These are phyloP conservation scores for Letharia lupina DNA, from an alignment of 495 filamentous ascomycete genomes.

Conservation along the genomic window DNA sequence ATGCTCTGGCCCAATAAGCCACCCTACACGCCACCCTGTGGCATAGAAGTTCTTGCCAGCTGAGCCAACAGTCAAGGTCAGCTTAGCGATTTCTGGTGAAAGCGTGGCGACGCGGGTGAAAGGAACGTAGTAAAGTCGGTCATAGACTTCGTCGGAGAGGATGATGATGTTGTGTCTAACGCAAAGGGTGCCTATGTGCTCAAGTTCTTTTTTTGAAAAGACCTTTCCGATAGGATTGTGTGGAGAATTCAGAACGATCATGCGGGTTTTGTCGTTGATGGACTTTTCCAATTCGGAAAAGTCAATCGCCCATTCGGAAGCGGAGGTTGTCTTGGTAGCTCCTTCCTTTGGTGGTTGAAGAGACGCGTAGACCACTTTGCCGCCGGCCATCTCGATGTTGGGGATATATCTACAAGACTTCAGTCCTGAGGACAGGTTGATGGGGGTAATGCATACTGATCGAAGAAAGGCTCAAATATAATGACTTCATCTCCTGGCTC, in stretches of 20 bases:
- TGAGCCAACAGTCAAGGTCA: slow-evolving; percentile 88
- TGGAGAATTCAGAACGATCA: slow-evolving; percentile 84
- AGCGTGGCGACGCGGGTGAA: slow-evolving; percentile 89
- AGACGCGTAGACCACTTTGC: slow-evolving; percentile 86
- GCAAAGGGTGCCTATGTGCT: slow-evolving; percentile 79
- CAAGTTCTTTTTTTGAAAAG: slow-evolving; percentile 74
- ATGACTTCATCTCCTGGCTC: slow-evolving; percentile 94
- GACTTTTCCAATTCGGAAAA: slow-evolving; percentile 72
- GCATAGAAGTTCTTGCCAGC: slow-evolving; percentile 98
- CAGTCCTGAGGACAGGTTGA: neutral
- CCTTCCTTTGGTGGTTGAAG: slow-evolving; percentile 86
- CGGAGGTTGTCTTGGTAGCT: slow-evolving; percentile 65
- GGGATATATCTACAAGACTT: slow-evolving; percentile 60
- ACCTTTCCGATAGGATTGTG: slow-evolving; percentile 98
- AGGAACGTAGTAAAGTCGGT: slow-evolving; percentile 87
- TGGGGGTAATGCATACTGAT: slow-evolving; percentile 52
- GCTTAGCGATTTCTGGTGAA: slow-evolving; percentile 73
- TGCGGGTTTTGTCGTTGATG: slow-evolving; percentile 81
- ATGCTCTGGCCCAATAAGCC: slow-evolving; percentile 80
- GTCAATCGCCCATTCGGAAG: slow-evolving; percentile 81
- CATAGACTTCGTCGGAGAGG: slow-evolving; percentile 92
- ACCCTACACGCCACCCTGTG: slow-evolving; percentile 94
- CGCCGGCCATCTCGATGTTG: slow-evolving; percentile 97
- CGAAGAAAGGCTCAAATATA: slow-evolving; percentile 97
- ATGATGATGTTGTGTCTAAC: slow-evolving; percentile 93